Evolutionary conservation across 2,329 filamentous ascomycete genomes (phyloP), one percentile per base, ranked within the genome.

Genomic region (Claviceps pusilla): DNA sequence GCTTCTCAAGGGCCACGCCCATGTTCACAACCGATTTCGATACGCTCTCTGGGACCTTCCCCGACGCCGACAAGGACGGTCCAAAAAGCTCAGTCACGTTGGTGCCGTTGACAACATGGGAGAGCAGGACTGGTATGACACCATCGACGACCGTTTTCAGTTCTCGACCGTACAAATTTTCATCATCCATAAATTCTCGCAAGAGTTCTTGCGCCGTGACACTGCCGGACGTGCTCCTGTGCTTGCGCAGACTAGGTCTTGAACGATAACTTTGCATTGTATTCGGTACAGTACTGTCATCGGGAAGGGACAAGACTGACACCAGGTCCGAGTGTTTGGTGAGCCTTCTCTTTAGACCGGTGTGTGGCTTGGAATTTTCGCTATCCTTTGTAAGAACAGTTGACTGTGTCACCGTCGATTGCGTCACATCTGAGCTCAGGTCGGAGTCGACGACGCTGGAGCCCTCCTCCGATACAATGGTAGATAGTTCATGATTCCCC

Each of bases 291-390:
- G 72, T 69, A 41, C 69, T 69, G 54, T 80, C 71, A 56, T 83
- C 76, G 0, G 84, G 82, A 56, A 88, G 71, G 0, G 90, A 97
- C 9, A 98, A 74, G 3, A 95, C 89, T 0, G 93, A 97, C 43
- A 98, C 88, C 29, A 98, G 76, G 67, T 98, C 93, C 16, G 89
- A 89, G 68, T 97, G 90, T 56, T 87, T 95, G 4, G 90, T 95
- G 43, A 95, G 76, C 56, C 86, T 82, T 58, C 88, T 80, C 66
- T 86, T 88, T 39, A 88, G 71, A 47, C 74, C 76, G 1, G 29
- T 31, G 12, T n/a, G 33, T 3, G 42, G 33, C 19, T 41, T 48
- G 9, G 48, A 33, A 9, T 3, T 4, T 28, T 67, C 71, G 19
- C 70, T 71, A 33, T 71, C 74, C 59, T 72, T 73, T 7, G 75